Evolutionary conservation across 306 rosid species (phyloP).

Genomic region (Castanospermum australe): DNA sequence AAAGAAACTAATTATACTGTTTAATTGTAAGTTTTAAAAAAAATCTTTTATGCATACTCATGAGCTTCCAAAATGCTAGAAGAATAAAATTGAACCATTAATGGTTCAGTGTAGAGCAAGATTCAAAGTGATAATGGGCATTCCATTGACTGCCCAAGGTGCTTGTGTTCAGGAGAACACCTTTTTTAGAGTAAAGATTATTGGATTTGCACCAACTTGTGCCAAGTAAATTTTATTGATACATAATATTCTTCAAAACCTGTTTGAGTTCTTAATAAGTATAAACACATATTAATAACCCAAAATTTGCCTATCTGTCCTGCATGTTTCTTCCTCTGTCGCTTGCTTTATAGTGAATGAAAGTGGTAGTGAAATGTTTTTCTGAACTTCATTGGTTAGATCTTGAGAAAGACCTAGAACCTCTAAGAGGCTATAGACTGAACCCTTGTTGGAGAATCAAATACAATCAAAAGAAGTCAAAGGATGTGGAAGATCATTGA

Average conservation of each 20-base stretch:
- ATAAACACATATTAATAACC: not conserved
- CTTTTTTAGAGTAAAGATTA: not conserved
- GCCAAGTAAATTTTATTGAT: not conserved
- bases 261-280: not conserved
- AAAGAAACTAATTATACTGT: not conserved
- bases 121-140: slow-evolving; percentile 1
- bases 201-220: not conserved
- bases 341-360: not conserved
- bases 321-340: not conserved
- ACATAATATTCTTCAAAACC: not conserved
- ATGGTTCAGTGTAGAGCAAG: not conserved
- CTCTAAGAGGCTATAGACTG: not conserved
- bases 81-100: not conserved
- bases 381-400: not conserved
- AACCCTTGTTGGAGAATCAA: not conserved
- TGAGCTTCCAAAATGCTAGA: not conserved
- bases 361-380: not conserved
- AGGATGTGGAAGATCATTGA: not conserved
- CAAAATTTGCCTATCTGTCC: not conserved
- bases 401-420: not conserved
- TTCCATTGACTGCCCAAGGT: not conserved
- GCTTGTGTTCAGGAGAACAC: not conserved
- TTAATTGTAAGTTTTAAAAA: not conserved
- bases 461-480: not conserved
- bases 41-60: not conserved